These are phyloP conservation scores for Fomitopsis betulina DNA, from an alignment of 1,284 basidiomycete genomes.

Conservation along the genomic window DNA sequence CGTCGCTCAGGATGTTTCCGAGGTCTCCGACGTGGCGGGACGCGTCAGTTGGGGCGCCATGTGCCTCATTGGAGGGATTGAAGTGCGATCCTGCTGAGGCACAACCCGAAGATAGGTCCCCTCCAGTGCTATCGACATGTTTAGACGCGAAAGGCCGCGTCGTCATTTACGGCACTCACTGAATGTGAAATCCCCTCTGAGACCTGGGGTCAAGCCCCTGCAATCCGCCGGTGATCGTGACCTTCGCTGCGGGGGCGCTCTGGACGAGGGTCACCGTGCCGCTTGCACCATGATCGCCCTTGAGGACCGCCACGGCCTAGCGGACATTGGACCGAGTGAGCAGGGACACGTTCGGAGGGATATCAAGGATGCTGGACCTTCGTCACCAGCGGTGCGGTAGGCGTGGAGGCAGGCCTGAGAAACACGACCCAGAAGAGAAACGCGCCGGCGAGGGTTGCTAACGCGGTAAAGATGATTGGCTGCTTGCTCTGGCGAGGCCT, in stretches of 20 bases:
- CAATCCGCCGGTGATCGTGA: slow-evolving; percentile 61
- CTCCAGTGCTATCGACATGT: slow-evolving; percentile 46
- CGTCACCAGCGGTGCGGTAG: slow-evolving; percentile 13
- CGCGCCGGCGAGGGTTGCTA: slow-evolving; percentile 15
- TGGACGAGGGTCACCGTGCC: slow-evolving; percentile 71
- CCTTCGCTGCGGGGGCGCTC: slow-evolving; percentile 42
- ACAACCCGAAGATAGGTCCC: slow-evolving; percentile 68
- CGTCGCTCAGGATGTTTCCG: slow-evolving; percentile 68
- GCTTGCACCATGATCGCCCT: slow-evolving; percentile 49
- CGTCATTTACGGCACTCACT: slow-evolving; percentile 42
- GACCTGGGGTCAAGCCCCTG: slow-evolving; percentile 55
- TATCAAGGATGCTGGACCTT: slow-evolving; percentile 12
- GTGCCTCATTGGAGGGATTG: slow-evolving; percentile 64
- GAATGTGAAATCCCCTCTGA: slow-evolving; percentile 73
- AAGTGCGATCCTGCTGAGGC: slow-evolving; percentile 70
- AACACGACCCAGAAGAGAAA: slow-evolving; percentile 18
- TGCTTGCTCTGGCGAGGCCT: slow-evolving; percentile 6
- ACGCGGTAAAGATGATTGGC: slow-evolving; percentile 10
- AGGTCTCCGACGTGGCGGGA: slow-evolving; percentile 76
- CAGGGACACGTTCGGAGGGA: neutral
- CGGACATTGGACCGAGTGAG: neutral
- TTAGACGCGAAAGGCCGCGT: neutral
- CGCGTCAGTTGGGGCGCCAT: slow-evolving; percentile 57
- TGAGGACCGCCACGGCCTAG: slow-evolving; percentile 66
- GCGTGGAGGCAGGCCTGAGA: slow-evolving; percentile 13